A percentile compares a stretch with the other conserved stretches of the same genome.
Evolutionary conservation across 768 basidiomycete species (phyloP).

Genomic region (Chalciporus sphaerocephalus): DNA sequence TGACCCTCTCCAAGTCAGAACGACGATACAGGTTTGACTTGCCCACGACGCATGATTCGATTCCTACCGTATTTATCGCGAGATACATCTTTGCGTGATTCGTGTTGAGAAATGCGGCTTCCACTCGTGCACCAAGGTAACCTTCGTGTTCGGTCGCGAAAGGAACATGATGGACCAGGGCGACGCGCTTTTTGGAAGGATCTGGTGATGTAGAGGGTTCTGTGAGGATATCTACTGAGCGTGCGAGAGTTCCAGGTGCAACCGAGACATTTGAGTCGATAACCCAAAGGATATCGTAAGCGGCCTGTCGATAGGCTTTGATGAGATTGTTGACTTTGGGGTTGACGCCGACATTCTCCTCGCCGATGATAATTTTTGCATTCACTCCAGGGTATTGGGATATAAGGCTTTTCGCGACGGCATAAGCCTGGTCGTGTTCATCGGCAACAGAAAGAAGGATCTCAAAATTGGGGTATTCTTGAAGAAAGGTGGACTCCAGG

Average conservation of each 20-base stretch:
- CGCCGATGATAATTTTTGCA: constrained; percentile 71
- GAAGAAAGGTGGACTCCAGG: constrained; percentile 85
- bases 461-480: constrained; percentile 90
- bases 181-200: constrained; percentile 49
- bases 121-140: constrained; percentile 74
- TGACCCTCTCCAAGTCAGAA: constrained; percentile 76
- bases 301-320: constrained; percentile 73
- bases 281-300: constrained; percentile 91
- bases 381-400: constrained; percentile 73
- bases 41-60: constrained; percentile 95
- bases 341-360: constrained; percentile 83
- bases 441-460: constrained; percentile 90
- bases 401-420: constrained; percentile 73
- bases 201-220: constrained; percentile 36
- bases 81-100: constrained; percentile 99
- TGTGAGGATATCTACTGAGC: constrained; percentile 75
- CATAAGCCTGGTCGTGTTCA: constrained; percentile 82
- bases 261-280: constrained; percentile 92
- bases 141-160: constrained; percentile 73
- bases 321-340: constrained; percentile 98
- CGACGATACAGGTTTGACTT: constrained; percentile 94
- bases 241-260: constrained; percentile 71
- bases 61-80: constrained; percentile 81
- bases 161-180: constrained; percentile 93
- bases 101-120: constrained; percentile 93